Conservation (phyloP, 106 monocot genomes). For the Allium fistulosum region DNA sequence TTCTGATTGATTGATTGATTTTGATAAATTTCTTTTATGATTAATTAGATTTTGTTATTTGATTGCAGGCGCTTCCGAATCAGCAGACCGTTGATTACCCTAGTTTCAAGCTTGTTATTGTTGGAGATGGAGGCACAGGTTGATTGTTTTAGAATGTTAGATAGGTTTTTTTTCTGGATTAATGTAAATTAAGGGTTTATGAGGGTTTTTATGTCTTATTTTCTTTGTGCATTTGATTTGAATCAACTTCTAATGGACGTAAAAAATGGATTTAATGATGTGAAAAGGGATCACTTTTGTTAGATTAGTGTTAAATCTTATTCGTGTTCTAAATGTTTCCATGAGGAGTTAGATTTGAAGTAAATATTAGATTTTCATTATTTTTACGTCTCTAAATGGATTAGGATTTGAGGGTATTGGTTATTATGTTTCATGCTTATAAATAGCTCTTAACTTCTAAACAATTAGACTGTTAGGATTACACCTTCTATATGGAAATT, state of each 20-base stretch:
- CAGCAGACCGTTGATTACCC: constrained; percentile 26
- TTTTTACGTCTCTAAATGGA: neutral
- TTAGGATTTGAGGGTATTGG: neutral
- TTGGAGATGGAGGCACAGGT: constrained; percentile 28
- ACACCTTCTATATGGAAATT: neutral
- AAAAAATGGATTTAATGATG: no score
- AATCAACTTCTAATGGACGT: no score
- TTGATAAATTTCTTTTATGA: neutral
- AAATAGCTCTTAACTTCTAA: no score
- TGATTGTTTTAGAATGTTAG: neutral
- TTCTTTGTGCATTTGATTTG: no score
- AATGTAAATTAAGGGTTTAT: no score
- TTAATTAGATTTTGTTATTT: neutral
- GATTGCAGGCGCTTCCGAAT: constrained; percentile 21
- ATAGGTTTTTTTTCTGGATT: no score
- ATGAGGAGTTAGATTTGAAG: neutral
- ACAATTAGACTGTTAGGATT: neutral
- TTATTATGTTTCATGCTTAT: neutral
- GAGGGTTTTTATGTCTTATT: no score
- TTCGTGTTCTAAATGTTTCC: neutral
- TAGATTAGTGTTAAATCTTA: no score
- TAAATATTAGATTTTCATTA: neutral
- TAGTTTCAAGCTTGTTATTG: constrained; percentile 28
- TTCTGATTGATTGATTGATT: neutral
- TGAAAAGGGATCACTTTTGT: no score